Base-by-base conservation (phyloP, 2,329 filamentous ascomycete genomes). In the Dendrostoma leiphaemia region DNA sequence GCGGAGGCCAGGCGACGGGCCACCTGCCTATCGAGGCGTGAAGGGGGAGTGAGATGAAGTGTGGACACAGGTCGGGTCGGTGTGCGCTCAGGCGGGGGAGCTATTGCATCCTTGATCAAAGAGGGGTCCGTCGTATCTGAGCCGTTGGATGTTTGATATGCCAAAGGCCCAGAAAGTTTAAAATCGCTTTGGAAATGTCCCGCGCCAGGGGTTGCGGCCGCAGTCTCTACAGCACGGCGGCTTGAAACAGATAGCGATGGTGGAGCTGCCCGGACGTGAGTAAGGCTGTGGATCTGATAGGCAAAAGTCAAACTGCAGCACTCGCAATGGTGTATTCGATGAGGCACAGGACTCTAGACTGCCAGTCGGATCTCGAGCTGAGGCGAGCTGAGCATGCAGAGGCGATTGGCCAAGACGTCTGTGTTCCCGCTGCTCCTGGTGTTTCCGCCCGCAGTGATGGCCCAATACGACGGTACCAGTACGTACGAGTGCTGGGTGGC, bases 71-170 rank as follows among this genome's bases (percentile, higher is more conserved):
- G 28, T n/a, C n/a, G n/a, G n/a, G n/a, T n/a, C n/a, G n/a, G n/a
- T n/a, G 38, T 19, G 34, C 6, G 44, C 19, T 23, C 35, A 21
- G 54, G 29, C 24, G 40, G 48, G 34, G 21, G 49, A 31, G 34
- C 48, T 54, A 51, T 45, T 23, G 55, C 31, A 57, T 54, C 55
- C 51, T 50, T 51, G 48, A 32, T 34, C 43, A 28, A 31, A 17
- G 31, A 19, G 19, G 32, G 17, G 24, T 38, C 40, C 38, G 41
- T 32, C 23, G 29, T 48, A 35, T 24, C 26, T 29, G 41, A 35
- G 48, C 43, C 17, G 48, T 15, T 47, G 48, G 43, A 23, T 23
- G 50, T 45, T 53, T 56, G 54, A 56, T 53, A 51, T 37, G 31
- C 32, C 21, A 10, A 41, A 23, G 38, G 38, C 23, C 17, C 38